Conservation (phyloP, 2,329 filamentous ascomycete species). For the Ophiostoma himal-ulmi region DNA sequence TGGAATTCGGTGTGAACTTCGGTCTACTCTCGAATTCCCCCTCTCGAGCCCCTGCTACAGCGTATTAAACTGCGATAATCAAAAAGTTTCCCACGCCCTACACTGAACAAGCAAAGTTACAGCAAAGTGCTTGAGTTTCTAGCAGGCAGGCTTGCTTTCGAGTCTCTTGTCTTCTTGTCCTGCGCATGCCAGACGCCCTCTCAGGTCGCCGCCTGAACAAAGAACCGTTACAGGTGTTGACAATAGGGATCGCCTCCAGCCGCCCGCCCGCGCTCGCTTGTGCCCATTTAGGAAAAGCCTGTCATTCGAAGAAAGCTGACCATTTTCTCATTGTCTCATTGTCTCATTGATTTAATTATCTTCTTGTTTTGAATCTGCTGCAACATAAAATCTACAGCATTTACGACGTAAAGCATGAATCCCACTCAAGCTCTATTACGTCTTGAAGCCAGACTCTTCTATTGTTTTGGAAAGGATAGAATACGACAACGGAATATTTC, state of each 20-base stretch:
- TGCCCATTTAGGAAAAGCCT: neutral
- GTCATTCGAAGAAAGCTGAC: neutral
- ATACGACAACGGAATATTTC: neutral
- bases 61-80: neutral
- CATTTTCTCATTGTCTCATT: neutral
- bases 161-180: too few relatives aligned
- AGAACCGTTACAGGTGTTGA: constrained; percentile 5
- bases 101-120: neutral
- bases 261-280: neutral
- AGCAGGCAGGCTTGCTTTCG: neutral
- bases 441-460: too few relatives aligned
- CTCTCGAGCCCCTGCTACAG: neutral
- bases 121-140: neutral
- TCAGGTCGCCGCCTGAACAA: neutral
- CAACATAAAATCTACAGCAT: neutral
- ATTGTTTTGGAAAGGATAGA: neutral
- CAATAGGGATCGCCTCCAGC: neutral
- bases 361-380: neutral
- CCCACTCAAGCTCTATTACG: neutral
- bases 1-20: neutral
- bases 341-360: neutral
- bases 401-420: neutral
- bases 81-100: neutral
- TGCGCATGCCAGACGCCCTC: too few relatives aligned
- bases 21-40: neutral